Evolutionary conservation across 2,329 filamentous ascomycete species (phyloP), one percentile per base, ranked within the genome.

Genomic region (Neopestalotiopsis sp.): DNA sequence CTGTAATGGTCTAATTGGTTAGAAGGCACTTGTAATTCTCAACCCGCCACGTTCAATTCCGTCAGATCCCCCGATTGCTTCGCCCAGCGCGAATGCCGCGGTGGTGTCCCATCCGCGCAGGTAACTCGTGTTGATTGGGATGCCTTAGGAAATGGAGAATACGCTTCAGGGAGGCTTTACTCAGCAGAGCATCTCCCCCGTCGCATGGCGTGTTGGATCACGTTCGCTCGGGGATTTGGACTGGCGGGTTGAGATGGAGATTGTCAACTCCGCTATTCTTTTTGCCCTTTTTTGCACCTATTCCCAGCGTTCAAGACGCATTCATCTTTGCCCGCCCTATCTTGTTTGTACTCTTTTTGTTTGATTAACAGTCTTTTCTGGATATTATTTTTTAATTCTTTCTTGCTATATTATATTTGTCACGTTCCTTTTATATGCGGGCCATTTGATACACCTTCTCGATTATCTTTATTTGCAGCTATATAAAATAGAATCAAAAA

Each of bases 121-220:
- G 90, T 80, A 91, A 86, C 90, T 86, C 84, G 85, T 87, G 90
- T 91, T 85, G 81, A 83, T 85, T 89, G 85, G 81, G 78, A 79
- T 81, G 81, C 84, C 88, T 81, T 91, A 87, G 90, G 89, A 87
- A 89, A 88, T 90, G 89, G 87, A 88, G 87, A 88, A 83, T 76
- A 91, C 78, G 76, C 89, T 91, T 89, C 85, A 91, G 90, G 86
- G 89, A 90, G 89, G 89, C 69, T 82, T 91, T 87, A 91, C 89
- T 90, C 88, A 90, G 89, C 89, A 91, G 88, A 91, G 89, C 80
- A 84, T 89, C 85, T 89, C 87, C 89, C 88, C 89, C 89, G 88
- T 90, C 86, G 85, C 85, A 85, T 91, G 89, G 90, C 90, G 89
- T 83, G 84, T 81, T 89, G 89, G 89, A 91, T 86, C 80, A 90